Base-by-base conservation (phyloP, 2,329 filamentous ascomycete species). In the Xylariaceae sp. region DNA sequence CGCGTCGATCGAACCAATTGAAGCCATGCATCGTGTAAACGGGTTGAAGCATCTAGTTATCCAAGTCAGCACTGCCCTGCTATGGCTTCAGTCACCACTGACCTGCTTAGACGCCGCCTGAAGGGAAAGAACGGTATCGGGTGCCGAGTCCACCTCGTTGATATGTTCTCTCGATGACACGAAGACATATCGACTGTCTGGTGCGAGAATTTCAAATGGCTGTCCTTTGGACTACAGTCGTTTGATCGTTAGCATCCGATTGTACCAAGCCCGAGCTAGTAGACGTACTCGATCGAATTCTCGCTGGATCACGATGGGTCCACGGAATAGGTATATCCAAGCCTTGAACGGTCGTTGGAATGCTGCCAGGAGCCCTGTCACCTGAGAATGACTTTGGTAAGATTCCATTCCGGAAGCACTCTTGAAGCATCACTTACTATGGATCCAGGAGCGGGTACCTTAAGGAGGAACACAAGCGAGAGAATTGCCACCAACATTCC, bases 1-100 rank as follows among this genome's bases (percentile, higher is more conserved):
- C 57, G 19, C 55, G 36, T 1, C 34, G 38, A 22, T 62, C 53
- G 31, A 51, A 49, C 60, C 60, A 63, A 31, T 62, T 54, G 44
- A 62, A 61, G 7, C 53, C 50, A 15, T 50, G 34, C 58, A 56
- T 54, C 0, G 53, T 50, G 24, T 53, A 56, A 11, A 40, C 15
- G 1, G 59, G 57, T 26, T 56, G 53, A 0, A 60, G 45, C 4
- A 49, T 33, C n/a, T n/a, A n/a, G n/a, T n/a, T n/a, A n/a, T n/a
- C n/a, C n/a, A n/a, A n/a, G n/a, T n/a, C n/a, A n/a, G n/a, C n/a
- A n/a, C n/a, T n/a, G n/a, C n/a, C n/a, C n/a, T n/a, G n/a, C n/a
- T n/a, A n/a, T n/a, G n/a, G n/a, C n/a, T n/a, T n/a, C n/a, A n/a
- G n/a, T n/a, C n/a, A n/a, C n/a, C n/a, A n/a, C n/a, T n/a, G n/a